Conservation (phyloP, 345 rosid genomes). For the Rhizophora apiculata region DNA sequence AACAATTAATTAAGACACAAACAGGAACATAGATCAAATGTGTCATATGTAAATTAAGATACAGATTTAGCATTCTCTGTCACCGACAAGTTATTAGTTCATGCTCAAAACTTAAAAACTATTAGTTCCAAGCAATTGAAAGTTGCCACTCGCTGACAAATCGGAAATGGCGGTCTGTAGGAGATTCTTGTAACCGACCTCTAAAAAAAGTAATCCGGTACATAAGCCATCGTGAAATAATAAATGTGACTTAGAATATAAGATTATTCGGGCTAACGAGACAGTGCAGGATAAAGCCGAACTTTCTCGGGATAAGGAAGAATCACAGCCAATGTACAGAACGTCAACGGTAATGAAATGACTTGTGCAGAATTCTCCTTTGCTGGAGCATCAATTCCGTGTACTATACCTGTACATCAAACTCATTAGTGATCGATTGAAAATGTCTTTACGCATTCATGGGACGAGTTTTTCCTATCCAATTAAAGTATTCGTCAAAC, state of each 20-base stretch:
- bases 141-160: slow-evolving; percentile 43
- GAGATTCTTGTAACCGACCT: slow-evolving; percentile 45
- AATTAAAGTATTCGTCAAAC: too few relatives aligned
- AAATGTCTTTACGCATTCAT: too few relatives aligned
- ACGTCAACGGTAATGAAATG: slow-evolving; percentile 20
- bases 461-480: too few relatives aligned
- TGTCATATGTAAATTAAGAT: not conserved
- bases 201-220: slow-evolving; percentile 14
- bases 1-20: slow-evolving; percentile 18
- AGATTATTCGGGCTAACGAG: not conserved
- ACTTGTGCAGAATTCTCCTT: not conserved
- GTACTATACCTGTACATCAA: not conserved
- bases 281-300: slow-evolving; percentile 41
- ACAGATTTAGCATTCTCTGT: not conserved
- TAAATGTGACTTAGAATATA: not conserved
- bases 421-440: too few relatives aligned
- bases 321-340: slow-evolving; percentile 54
- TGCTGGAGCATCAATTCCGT: not conserved
- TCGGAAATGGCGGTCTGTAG: slow-evolving; percentile 38
- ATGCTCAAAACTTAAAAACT: not conserved
- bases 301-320: slow-evolving; percentile 45
- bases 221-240: slow-evolving; percentile 1
- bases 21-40: slow-evolving; percentile 5
- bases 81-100: not conserved
- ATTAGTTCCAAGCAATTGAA: not conserved